Base-by-base conservation (phyloP, 2,329 filamentous ascomycete species). In the Ophiostoma sp. region DNA sequence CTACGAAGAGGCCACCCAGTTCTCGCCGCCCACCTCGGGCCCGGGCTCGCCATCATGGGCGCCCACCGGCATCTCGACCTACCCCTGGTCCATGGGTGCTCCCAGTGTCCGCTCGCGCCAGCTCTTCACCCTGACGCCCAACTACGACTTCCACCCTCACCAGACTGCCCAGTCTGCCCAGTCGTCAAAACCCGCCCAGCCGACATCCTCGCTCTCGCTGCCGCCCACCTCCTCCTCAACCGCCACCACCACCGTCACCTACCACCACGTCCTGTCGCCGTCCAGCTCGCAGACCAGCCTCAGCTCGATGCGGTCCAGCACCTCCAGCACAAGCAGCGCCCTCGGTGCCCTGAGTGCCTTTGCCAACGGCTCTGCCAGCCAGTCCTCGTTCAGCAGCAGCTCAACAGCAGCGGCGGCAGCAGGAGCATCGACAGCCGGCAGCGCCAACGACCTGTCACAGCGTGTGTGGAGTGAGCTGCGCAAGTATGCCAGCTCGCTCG, bases 401-500 rank as follows among this genome's bases (percentile, higher is more conserved):
- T 80, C 82, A 69, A 79, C 79, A 68, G 83, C 83, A 75, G 86
- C 87, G 11, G 15, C 39, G 39, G 13, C 39, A 31, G 27, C 27
- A 31, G 27, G 27, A 31, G 27, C 36, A 11, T 39, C 36, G 10
- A 39, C 36, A 39, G 13, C 36, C 36, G 10, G 10, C 36, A 10
- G 13, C 68, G 54, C 11, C 70, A 67, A 78, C 62, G 83, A 86
- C 67, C 83, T 96, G 73, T 93, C 93, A 3, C 89, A 91, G 74
- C 90, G 91, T 79, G 89, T 91, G 36, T 88, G 88, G 76, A 89
- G 87, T 79, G 93, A 96, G 78, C 86, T 97, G 48, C 88, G 90
- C 77, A 90, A 90, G 74, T 97, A 97, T 79, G 91, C 92, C 74
- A 91, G 90, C 77, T 93, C 91, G 1, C 97, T 97, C 78, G 94